Percentiles rank a stretch among this genome's conserved stretches.
These are phyloP conservation scores for Malus sylvestris DNA, from an alignment of 306 rosid genomes.

Conservation along the genomic window DNA sequence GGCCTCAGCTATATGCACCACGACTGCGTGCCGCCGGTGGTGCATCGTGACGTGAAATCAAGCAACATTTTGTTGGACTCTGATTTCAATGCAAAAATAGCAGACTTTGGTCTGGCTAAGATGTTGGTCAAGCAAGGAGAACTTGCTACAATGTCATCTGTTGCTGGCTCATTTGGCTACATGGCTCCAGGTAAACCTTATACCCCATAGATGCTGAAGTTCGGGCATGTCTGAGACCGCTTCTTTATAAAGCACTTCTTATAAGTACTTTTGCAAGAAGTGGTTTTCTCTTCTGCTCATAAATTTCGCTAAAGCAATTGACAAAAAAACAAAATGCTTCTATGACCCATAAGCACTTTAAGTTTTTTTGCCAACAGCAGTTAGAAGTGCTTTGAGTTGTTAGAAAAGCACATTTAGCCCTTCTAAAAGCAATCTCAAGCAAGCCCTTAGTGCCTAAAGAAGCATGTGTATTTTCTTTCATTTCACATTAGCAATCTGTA, in stretches of 20 bases:
- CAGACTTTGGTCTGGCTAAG: conserved; percentile 88
- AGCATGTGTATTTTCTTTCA: background rate
- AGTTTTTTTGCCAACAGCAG: too few relatives aligned
- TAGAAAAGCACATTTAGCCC: too few relatives aligned
- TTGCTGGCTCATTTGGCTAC: conserved; percentile 88
- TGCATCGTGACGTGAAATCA: conserved; percentile 74
- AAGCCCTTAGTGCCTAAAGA: too few relatives aligned
- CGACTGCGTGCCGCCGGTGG: conserved; percentile 51
- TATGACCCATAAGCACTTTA: too few relatives aligned
- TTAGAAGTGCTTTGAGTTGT: too few relatives aligned
- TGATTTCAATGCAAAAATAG: conserved; percentile 65
- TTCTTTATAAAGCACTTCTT: too few relatives aligned
- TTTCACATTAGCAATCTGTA: background rate
- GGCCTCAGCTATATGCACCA: conserved; percentile 90
- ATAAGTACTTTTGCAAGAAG: too few relatives aligned
- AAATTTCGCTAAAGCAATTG: too few relatives aligned
- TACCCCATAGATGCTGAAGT: background rate
- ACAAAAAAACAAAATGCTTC: too few relatives aligned
- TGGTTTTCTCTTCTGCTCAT: too few relatives aligned
- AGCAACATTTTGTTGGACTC: conserved; percentile 77
- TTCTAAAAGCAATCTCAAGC: too few relatives aligned
- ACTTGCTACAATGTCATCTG: conserved; percentile 59
- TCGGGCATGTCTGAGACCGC: too few relatives aligned
- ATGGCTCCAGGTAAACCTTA: conserved; percentile 73
- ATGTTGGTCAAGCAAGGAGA: conserved; percentile 60